Conservation (phyloP, 139 green algal species). For the Chlorokybus atmophyticus region DNA sequence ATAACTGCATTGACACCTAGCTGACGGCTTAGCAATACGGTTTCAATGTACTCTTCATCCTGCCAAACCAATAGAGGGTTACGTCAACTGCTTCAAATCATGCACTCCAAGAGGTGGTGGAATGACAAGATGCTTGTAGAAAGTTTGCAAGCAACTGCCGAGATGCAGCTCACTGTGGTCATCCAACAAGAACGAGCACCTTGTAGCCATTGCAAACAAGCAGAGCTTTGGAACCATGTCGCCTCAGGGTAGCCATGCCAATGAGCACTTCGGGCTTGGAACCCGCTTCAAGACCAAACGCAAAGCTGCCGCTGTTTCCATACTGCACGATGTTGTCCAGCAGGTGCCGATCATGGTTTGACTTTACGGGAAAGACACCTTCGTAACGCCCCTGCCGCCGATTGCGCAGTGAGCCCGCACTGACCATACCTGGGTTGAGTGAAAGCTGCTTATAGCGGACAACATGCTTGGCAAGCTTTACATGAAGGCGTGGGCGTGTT, state of each 20-base stretch:
- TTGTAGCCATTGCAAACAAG: constrained; percentile 65
- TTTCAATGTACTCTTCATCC: constrained; percentile 49
- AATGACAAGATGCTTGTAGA: no score
- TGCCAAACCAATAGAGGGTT: no score
- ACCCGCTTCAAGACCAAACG: constrained; percentile 50
- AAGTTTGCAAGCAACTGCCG: no score
- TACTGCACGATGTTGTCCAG: constrained; percentile 34
- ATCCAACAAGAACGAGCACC: no score
- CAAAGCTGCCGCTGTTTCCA: constrained; percentile 28
- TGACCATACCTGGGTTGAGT: neutral
- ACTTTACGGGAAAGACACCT: constrained; percentile 54
- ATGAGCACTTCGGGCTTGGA: constrained; percentile 53
- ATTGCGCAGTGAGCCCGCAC: no score
- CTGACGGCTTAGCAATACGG: constrained; percentile 34
- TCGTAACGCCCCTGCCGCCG: constrained; percentile 15
- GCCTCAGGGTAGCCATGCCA: constrained; percentile 22
- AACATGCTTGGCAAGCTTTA: constrained; percentile 1
- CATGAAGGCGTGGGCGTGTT: neutral
- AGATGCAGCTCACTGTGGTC: no score
- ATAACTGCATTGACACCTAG: constrained; percentile 45
- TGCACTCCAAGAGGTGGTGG: no score
- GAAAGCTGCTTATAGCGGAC: neutral
- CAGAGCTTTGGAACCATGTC: constrained; percentile 7
- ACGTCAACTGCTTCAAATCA: no score
- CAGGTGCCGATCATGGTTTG: constrained; percentile 45